Evolutionary conservation across 2,329 filamentous ascomycete genomes (phyloP), one percentile per base, ranked within the genome.

Genomic region (Colletotrichum orbiculare): DNA sequence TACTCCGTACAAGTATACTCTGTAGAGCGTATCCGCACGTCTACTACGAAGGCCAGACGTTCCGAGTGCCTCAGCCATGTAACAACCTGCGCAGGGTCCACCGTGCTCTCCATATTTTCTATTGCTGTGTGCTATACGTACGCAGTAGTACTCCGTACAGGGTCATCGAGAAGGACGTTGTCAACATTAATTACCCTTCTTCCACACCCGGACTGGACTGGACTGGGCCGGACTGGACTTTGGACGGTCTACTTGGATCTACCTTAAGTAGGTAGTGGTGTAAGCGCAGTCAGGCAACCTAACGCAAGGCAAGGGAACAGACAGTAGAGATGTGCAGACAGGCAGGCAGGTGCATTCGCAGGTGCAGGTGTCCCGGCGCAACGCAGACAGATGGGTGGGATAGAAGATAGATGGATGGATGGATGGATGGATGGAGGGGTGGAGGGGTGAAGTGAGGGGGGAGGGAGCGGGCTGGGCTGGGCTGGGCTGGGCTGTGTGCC

Each of bases 321-420:
- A 47, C 62, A 61, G 42, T 25, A 55, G 61, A 25, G 25, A 25
- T 25, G 42, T 53, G 54, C 54, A 56, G 54, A 12, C 35, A 41
- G 39, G 52, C 15, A 46, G 8, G 43, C 43, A 49, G 47, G 43
- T 46, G 43, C 35, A 25, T 25, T 54, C 42, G 41, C 52, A 54
- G 54, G 37, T 59, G 61, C 61, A 60, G 43, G 55, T 64, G 41
- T 52, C 62, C 62, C 41, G 57, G 62, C 50, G 62, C 50, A 65
- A 52, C 49, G 46, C 62, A 15, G 42, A 52, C 37, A 56, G 62
- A 61, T 55, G 45, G 50, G 25, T 41, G 54, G 43, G 48, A 47
- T 8, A 43, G 37, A 56, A 33, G 39, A 38, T 38, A 15, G 50
- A 41, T 37, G 17, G 17, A 33, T 49, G 47, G 47, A 33, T 49